A percentile compares a stretch with the other conserved stretches of the same genome.
These are phyloP conservation scores for Mortierella sp. DNA, from an alignment of 371 early-diverging fungal species.

Conservation along the genomic window DNA sequence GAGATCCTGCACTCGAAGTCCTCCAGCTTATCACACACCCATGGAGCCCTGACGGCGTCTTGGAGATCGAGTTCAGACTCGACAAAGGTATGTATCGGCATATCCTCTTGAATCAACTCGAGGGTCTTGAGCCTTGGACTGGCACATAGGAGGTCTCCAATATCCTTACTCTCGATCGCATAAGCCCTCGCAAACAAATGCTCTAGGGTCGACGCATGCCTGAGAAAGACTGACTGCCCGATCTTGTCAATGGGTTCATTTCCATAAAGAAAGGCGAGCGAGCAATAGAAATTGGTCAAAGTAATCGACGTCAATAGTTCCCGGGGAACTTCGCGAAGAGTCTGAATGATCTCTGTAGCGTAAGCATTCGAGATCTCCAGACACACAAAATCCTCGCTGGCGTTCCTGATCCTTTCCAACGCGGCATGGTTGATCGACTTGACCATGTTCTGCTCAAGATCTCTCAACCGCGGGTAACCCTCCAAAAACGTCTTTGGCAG, in stretches of 20 bases:
- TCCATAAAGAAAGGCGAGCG: neutral
- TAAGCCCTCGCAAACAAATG: neutral
- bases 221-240: neutral
- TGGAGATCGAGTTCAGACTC: neutral
- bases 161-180: neutral
- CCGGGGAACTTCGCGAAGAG: neutral
- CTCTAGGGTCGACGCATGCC: neutral
- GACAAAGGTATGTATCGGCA: neutral
- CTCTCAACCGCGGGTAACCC: neutral
- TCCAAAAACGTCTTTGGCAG: neutral
- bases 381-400: neutral
- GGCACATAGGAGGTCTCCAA: neutral
- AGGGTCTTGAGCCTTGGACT: neutral
- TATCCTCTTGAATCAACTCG: neutral
- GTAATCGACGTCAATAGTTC: neutral
- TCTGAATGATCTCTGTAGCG: neutral
- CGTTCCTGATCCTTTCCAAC: neutral
- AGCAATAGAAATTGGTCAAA: neutral
- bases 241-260: neutral
- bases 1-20: neutral
- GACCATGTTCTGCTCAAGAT: neutral
- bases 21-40: neutral
- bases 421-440: neutral
- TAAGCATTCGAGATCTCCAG: neutral
- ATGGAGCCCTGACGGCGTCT: neutral